Evolutionary conservation across 306 rosid genomes (phyloP).

Genomic region (Carpinus viminea): DNA sequence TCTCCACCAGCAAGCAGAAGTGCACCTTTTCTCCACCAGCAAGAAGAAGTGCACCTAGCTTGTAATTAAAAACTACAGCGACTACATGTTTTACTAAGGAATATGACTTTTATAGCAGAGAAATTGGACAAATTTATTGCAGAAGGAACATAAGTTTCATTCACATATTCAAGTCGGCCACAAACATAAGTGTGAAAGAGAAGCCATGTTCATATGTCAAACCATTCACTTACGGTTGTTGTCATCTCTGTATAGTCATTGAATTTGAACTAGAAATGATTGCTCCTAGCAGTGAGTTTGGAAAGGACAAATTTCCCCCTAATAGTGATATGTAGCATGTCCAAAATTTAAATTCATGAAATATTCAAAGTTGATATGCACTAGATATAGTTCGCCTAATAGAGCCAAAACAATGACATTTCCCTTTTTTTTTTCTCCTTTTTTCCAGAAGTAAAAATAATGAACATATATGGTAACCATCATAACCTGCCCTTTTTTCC

Average conservation of each 20-base stretch:
- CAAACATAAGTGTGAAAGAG: constrained; percentile 17
- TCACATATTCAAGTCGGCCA: constrained; percentile 18
- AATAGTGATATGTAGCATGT: background rate
- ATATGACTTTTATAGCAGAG: constrained; percentile 13
- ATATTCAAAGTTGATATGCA: background rate
- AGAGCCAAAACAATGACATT: background rate
- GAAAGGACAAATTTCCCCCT: background rate
- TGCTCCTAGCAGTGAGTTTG: background rate
- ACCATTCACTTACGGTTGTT: constrained; percentile 67
- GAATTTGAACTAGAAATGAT: background rate
- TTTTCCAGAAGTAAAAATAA: background rate
- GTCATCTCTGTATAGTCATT: constrained; percentile 74
- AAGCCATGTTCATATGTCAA: constrained; percentile 19
- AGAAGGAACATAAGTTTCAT: constrained; percentile 1
- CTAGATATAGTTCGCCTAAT: background rate
- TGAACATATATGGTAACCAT: background rate
- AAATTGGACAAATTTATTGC: constrained; percentile 20
- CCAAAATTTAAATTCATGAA: background rate
- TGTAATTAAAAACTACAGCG: constrained; percentile 13
- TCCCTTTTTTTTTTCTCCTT: too few relatives aligned
- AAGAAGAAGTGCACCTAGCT: too few relatives aligned
- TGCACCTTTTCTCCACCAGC: too few relatives aligned
- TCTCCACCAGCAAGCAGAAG: too few relatives aligned
- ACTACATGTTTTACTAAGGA: background rate
- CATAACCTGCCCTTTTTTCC: background rate